These are phyloP conservation scores for Sugiyamaella americana DNA, from an alignment of 805 yeast genomes.

Conservation along the genomic window DNA sequence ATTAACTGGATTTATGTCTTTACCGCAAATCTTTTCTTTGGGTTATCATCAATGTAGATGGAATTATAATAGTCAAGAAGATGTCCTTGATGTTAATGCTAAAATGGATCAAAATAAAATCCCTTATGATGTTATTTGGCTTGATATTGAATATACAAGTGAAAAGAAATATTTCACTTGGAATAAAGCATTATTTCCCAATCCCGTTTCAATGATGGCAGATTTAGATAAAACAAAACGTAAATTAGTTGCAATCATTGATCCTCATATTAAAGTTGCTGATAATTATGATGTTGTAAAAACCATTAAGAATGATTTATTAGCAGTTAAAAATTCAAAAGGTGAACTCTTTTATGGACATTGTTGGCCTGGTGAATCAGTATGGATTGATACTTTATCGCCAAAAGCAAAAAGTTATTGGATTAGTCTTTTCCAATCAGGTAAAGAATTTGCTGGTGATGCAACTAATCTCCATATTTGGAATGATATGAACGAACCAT, in stretches of 20 bases:
- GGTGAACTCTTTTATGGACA: conserved; percentile 66
- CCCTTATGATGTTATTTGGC: conserved; percentile 91
- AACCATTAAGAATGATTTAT: conserved; percentile 35
- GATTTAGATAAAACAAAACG: conserved; percentile 64
- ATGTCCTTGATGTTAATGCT: conserved; percentile 64
- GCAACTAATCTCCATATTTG: conserved; percentile 73
- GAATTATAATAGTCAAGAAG: conserved; percentile 88
- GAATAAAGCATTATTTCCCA: conserved; percentile 67
- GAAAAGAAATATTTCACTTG: conserved; percentile 87
- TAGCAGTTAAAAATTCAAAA: conserved; percentile 43
- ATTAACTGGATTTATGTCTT: conserved; percentile 63
- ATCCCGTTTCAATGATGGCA: conserved; percentile 62
- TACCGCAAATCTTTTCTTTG: conserved; percentile 73
- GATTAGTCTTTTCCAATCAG: conserved; percentile 32
- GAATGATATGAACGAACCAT: conserved; percentile 99
- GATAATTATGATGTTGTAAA: conserved; percentile 59
- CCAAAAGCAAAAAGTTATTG: conserved; percentile 41
- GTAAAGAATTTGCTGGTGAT: conserved; percentile 35
- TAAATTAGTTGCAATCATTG: conserved; percentile 76
- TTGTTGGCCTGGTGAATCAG: conserved; percentile 97
- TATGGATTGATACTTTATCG: conserved; percentile 85
- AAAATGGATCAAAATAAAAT: conserved; percentile 67
- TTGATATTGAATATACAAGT: conserved; percentile 89
- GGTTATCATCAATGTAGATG: conserved; percentile 97
- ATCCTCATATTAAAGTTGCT: conserved; percentile 75